These are phyloP conservation scores for Coccomyxa sp. DNA, from an alignment of 139 green algal species.

Conservation along the genomic window DNA sequence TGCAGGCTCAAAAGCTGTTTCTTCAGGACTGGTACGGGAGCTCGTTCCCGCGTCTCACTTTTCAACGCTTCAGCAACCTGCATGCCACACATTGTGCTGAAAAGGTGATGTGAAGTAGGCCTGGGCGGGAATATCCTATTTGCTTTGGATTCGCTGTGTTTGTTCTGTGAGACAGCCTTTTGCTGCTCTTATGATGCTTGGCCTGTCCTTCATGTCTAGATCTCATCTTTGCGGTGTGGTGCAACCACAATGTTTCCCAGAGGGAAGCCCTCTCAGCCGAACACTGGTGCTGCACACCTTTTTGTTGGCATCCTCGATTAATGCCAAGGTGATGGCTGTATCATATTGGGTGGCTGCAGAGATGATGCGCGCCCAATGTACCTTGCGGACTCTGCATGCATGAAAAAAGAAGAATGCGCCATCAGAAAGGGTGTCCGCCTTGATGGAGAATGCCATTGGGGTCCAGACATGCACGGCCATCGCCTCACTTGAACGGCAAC, in stretches of 20 bases:
- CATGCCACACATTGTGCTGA: not conserved
- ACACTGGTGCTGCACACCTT: constrained; percentile 31
- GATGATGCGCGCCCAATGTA: constrained; percentile 74
- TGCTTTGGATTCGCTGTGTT: too few species aligned
- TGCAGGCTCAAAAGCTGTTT: constrained; percentile 47
- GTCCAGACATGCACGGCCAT: too few species aligned
- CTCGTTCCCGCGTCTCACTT: constrained; percentile 35
- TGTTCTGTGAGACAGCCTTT: too few species aligned
- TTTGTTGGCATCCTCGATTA: constrained; percentile 69
- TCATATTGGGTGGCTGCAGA: constrained; percentile 62
- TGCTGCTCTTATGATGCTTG: too few species aligned
- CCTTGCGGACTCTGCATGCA: constrained; percentile 5
- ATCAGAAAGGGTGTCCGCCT: not conserved
- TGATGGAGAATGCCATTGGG: too few species aligned
- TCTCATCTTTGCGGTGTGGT: too few species aligned
- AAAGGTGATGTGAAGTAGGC: not conserved
- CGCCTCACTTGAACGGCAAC: too few species aligned
- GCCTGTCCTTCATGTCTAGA: too few species aligned
- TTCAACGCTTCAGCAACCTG: constrained; percentile 57
- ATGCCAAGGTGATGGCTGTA: constrained; percentile 56
- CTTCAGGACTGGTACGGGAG: constrained; percentile 48
- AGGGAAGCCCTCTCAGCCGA: too few species aligned
- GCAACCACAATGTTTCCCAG: too few species aligned
- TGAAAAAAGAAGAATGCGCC: not conserved
- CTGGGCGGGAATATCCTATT: too few species aligned